Evolutionary conservation across 2,329 filamentous ascomycete genomes (phyloP), one percentile per base, ranked within the genome.

Genomic region (Sporothrix sp.): DNA sequence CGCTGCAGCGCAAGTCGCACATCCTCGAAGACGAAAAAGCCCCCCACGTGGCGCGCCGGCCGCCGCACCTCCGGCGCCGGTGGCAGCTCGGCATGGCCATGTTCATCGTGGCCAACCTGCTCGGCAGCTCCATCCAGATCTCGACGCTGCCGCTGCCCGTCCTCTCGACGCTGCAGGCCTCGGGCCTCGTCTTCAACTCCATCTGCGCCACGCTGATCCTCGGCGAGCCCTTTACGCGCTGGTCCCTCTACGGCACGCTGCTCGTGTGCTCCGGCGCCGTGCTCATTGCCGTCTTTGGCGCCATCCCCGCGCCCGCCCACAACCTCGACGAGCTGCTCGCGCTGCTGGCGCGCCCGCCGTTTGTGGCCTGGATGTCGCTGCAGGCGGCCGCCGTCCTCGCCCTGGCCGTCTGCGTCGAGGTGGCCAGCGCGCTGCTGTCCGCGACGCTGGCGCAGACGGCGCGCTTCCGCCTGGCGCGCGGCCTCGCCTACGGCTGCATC

Each of bases 21-120:
- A 84, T 98, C 59, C 82, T 97, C 63, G 93, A 98, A 72, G 93
- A 98, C 71, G 88, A 94, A 71, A 95, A 95, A 68, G 79, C 81
- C 47, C 76, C 76, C 7, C 84, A 87, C 65, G 81, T 93, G 68
- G 73, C 83, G 54, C 83, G 86, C 59, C 78, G 91, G 55, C 91
- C 93, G 39, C 88, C 93, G 4, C 94, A 96, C 68, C 84, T 85
- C 63, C 80, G 93, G 62, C 80, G 90, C 61, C 79, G 89, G 76
- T 98, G 93, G 93, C 93, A 96, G 78, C 73, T 94, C 56, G 93
- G 93, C 52, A 97, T 98, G 90, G 81, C 82, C 63, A 93, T 98
- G 82, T 98, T 98, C 68, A 82, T 98, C 58, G 75, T 95, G 58
- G 87, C 93, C 56, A 98, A 98, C 65, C 76, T 98, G 51, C 76